A percentile compares a stretch with the other conserved stretches of the same genome.
Evolutionary conservation across 495 filamentous ascomycete genomes (phyloP).

Genomic region (Lineolata rhizophorae): DNA sequence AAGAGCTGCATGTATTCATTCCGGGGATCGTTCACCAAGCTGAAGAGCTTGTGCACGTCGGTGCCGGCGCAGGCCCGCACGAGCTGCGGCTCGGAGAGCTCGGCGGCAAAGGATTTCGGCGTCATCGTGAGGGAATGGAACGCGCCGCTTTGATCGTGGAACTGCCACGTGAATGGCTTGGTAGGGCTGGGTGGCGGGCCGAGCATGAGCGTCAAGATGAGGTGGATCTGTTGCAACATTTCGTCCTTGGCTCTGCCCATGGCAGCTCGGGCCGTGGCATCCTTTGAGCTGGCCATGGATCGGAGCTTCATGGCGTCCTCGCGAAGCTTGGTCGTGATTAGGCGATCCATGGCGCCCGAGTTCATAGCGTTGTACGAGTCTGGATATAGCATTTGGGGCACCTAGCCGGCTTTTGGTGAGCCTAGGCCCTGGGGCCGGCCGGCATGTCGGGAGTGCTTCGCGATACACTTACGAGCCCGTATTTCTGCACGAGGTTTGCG

Average conservation of each 20-base stretch:
- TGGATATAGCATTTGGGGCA: constrained; percentile 60
- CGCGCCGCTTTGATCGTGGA: constrained; percentile 40
- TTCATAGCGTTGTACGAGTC: constrained; percentile 57
- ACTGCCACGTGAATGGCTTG: constrained; percentile 55
- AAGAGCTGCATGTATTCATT: constrained; percentile 46
- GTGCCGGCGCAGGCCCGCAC: constrained; percentile 28
- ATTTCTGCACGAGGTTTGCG: constrained; percentile 65
- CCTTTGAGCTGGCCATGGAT: constrained; percentile 18
- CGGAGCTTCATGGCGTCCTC: constrained; percentile 54
- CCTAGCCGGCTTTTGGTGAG: constrained; percentile 7
- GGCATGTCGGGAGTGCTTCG: neutral
- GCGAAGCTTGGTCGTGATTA: constrained; percentile 71
- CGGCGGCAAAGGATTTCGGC: constrained; percentile 42
- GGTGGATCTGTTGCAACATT: constrained; percentile 58
- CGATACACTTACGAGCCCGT: constrained; percentile 41
- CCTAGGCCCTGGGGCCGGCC: neutral
- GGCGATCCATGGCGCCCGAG: constrained; percentile 41
- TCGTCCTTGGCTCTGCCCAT: constrained; percentile 36
- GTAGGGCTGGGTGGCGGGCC: constrained; percentile 49
- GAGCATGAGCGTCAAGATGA: constrained; percentile 54
- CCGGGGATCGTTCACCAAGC: constrained; percentile 65
- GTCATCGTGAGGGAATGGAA: constrained; percentile 35
- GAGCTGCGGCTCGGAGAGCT: constrained; percentile 25
- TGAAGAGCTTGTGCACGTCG: constrained; percentile 40
- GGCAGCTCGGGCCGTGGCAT: constrained; percentile 10